These are phyloP conservation scores for Eurotiales sp. DNA, from an alignment of 2,329 filamentous ascomycete genomes.

Conservation along the genomic window DNA sequence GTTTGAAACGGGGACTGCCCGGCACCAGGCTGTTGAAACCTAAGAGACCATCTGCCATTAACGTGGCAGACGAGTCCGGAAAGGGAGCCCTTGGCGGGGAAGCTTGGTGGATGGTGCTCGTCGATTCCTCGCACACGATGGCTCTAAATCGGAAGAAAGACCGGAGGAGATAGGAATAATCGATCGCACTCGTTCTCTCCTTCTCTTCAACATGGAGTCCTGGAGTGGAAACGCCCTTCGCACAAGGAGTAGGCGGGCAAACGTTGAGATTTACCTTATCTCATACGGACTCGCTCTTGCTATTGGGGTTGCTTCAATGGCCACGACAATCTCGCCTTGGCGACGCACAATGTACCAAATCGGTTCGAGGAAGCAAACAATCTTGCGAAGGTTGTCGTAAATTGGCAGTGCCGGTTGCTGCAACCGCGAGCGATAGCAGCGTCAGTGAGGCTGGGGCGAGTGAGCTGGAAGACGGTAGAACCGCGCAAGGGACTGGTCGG, in stretches of 20 bases:
- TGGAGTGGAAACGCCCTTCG: conserved; percentile 30
- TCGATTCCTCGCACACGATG: conserved; percentile 15
- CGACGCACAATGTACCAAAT: no score
- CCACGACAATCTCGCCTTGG: neutral
- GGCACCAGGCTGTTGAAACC: conserved; percentile 53
- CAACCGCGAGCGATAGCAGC: neutral
- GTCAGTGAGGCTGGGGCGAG: conserved; percentile 1
- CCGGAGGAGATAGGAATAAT: conserved; percentile 29
- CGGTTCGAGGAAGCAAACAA: no score
- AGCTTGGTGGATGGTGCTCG: conserved; percentile 24
- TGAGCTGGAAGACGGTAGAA: conserved; percentile 4
- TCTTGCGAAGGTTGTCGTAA: no score
- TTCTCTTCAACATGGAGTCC: conserved; percentile 49
- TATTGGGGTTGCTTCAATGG: neutral
- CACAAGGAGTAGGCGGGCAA: conserved; percentile 12
- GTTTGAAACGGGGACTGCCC: conserved; percentile 48
- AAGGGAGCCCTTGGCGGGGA: conserved; percentile 28
- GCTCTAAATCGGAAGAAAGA: conserved; percentile 2
- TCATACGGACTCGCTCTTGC: conserved; percentile 4
- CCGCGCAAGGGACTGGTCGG: conserved; percentile 5
- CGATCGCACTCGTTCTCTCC: conserved; percentile 42
- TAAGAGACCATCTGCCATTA: conserved; percentile 55
- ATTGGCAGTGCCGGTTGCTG: no score
- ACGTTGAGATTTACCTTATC: conserved; percentile 16
- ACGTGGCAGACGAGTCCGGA: conserved; percentile 46